Conservation (phyloP, 768 basidiomycete species). For the Rhodotorula taiwanensis region DNA sequence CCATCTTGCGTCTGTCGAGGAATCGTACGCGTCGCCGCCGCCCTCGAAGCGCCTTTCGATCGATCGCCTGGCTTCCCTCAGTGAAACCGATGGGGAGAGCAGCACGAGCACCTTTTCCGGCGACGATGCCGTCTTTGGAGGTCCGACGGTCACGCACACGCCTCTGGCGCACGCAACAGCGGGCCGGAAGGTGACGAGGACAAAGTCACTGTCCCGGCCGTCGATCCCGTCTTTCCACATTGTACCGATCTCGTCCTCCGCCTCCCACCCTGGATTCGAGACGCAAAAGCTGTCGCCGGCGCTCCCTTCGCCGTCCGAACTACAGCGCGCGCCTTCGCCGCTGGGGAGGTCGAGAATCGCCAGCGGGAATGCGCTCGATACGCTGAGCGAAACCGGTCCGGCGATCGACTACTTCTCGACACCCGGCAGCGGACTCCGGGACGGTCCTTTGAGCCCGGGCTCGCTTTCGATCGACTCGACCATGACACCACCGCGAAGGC, state of each 20-base stretch:
- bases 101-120: slow-evolving; percentile 2
- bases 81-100: slow-evolving; percentile 16
- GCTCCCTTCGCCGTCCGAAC: neutral
- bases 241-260: slow-evolving; percentile 23
- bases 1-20: neutral
- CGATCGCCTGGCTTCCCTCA: slow-evolving; percentile 18
- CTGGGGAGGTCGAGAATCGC: slow-evolving; percentile 6
- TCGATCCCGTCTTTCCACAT: slow-evolving; percentile 29
- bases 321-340: slow-evolving; percentile 1
- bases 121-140: slow-evolving; percentile 31
- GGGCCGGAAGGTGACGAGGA: slow-evolving; percentile 13
- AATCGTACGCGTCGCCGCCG: neutral
- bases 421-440: slow-evolving; percentile 10
- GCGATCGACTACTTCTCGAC: slow-evolving; percentile 33
- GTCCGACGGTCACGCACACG: slow-evolving; percentile 3
- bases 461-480: neutral
- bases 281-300: slow-evolving; percentile 27
- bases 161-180: neutral
- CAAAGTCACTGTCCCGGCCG: slow-evolving; percentile 28
- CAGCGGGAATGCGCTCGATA: neutral
- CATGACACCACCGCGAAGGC: slow-evolving; percentile 15
- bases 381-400: slow-evolving; percentile 11
- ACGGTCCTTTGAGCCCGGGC: neutral
- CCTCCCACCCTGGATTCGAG: slow-evolving; percentile 31
- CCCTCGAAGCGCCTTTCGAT: slow-evolving; percentile 34